Percentiles rank a stretch among this genome's conserved stretches.
These are phyloP conservation scores for Geotrichum cucujoidarum DNA, from an alignment of 1,139 yeast species.

Conservation along the genomic window DNA sequence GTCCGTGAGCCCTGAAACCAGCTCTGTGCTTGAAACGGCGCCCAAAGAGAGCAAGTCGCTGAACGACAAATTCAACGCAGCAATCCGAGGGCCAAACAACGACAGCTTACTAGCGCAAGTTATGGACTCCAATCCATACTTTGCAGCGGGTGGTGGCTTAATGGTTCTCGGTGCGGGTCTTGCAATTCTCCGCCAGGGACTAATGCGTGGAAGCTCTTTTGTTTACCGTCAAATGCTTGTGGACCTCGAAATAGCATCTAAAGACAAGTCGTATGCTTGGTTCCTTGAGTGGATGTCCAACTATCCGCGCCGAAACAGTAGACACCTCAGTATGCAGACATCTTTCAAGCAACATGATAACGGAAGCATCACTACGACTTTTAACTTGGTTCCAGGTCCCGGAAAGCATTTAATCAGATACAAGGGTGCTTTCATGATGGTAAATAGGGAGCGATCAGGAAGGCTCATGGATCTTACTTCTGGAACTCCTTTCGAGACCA, in stretches of 20 bases:
- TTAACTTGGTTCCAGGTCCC: constrained; percentile 95
- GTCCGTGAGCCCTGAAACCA: no score
- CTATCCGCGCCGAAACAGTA: constrained; percentile 57
- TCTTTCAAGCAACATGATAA: constrained; percentile 84
- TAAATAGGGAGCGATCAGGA: constrained; percentile 86
- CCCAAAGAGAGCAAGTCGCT: constrained; percentile 1
- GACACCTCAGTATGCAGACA: constrained; percentile 90
- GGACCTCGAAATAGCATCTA: constrained; percentile 88
- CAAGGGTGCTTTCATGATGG: constrained; percentile 82
- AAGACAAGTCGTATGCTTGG: constrained; percentile 93
- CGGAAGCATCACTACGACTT: constrained; percentile 83
- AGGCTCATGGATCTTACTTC: constrained; percentile 81
- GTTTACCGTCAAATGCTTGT: constrained; percentile 80
- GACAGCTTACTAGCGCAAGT: constrained; percentile 35
- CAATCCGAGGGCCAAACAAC: constrained; percentile 15
- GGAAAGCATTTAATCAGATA: constrained; percentile 86
- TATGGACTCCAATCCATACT: constrained; percentile 75
- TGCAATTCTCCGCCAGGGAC: constrained; percentile 70
- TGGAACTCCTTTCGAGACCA: constrained; percentile 95
- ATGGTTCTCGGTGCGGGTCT: constrained; percentile 89
- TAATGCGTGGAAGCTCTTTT: constrained; percentile 58
- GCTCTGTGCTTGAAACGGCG: neutral
- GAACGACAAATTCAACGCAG: constrained; percentile 6
- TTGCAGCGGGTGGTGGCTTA: constrained; percentile 94
- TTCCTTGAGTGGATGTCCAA: constrained; percentile 95